Percentiles rank a stretch among this genome's conserved stretches.
Conservation (phyloP, 1,284 basidiomycete species). For the Cryptococcus sp. region DNA sequence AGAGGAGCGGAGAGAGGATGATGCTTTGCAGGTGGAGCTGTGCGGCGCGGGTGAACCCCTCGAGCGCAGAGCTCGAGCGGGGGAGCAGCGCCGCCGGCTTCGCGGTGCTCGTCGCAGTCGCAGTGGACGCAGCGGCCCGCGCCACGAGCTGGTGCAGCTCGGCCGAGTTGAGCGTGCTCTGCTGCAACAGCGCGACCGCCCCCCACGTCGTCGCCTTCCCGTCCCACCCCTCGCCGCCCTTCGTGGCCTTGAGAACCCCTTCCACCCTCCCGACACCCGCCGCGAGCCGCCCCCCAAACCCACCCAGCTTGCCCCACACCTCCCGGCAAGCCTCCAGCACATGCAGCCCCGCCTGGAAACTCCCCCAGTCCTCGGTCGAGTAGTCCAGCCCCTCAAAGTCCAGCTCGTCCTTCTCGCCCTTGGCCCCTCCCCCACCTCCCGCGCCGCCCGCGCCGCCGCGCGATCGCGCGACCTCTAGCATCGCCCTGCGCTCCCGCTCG, state of each 20-base stretch:
- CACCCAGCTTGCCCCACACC: conserved; percentile 62
- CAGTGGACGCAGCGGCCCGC: neutral
- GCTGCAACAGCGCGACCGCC: conserved; percentile 67
- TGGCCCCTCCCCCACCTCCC: neutral
- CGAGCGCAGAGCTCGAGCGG: conserved; percentile 57
- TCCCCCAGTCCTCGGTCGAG: conserved; percentile 76
- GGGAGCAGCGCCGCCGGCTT: conserved; percentile 10
- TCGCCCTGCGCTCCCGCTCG: conserved; percentile 55
- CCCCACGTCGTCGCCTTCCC: conserved; percentile 65
- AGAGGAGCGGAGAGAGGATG: conserved; percentile 78
- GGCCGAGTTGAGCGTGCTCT: conserved; percentile 74
- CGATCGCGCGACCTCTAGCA: conserved; percentile 13
- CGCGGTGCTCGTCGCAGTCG: no score
- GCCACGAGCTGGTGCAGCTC: conserved; percentile 59
- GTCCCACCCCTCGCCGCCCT: conserved; percentile 51
- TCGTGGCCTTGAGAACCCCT: conserved; percentile 3
- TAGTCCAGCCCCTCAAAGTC: conserved; percentile 61
- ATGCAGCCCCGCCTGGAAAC: conserved; percentile 77
- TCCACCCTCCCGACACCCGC: neutral
- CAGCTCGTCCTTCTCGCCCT: conserved; percentile 27
- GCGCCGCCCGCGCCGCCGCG: conserved; percentile 2
- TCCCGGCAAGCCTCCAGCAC: conserved; percentile 71
- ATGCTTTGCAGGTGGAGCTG: conserved; percentile 75
- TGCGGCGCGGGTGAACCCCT: conserved; percentile 65
- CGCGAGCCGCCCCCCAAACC: conserved; percentile 65